These are phyloP conservation scores for Leccinum broughii DNA, from an alignment of 768 basidiomycete genomes.

Conservation along the genomic window DNA sequence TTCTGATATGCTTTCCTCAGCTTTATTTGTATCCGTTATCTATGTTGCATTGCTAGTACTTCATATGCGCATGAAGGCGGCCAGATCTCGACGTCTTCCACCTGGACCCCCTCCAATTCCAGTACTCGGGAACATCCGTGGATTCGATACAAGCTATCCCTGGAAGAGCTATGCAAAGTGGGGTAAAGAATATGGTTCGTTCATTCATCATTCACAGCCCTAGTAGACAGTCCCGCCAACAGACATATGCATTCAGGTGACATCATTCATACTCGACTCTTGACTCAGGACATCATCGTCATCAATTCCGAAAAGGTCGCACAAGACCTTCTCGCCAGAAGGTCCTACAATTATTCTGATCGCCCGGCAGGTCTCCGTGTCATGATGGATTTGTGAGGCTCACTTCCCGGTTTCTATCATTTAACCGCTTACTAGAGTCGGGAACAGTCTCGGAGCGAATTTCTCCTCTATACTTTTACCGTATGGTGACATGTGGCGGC, in stretches of 20 bases:
- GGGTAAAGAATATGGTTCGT: conserved; percentile 23
- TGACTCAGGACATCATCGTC: conserved; percentile 20
- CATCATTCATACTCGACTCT: conserved; percentile 16
- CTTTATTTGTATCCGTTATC: conserved; percentile 3
- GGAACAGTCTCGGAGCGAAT: conserved; percentile 22
- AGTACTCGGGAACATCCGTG: conserved; percentile 21
- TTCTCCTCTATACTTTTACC: conserved; percentile 1
- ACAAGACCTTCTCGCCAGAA: conserved; percentile 20
- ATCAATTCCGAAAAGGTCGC: conserved; percentile 29
- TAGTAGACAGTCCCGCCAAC: background rate
- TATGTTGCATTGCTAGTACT: conserved; percentile 11
- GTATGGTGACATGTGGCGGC: background rate
- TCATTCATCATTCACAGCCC: background rate
- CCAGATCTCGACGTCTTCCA: conserved; percentile 14
- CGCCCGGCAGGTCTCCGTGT: conserved; percentile 18
- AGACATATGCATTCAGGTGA: conserved; percentile 12
- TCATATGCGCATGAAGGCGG: conserved; percentile 13
- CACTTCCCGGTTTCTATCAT: background rate
- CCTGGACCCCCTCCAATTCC: conserved; percentile 25
- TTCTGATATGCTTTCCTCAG: conserved; percentile 3
- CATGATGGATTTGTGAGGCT: conserved; percentile 22
- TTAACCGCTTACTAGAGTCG: background rate
- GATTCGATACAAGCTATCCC: conserved; percentile 19
- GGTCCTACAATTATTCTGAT: conserved; percentile 26
- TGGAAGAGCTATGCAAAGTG: conserved; percentile 25